These are phyloP conservation scores for Ajuga reptans DNA, from an alignment of 305 asterid species.

Conservation along the genomic window DNA sequence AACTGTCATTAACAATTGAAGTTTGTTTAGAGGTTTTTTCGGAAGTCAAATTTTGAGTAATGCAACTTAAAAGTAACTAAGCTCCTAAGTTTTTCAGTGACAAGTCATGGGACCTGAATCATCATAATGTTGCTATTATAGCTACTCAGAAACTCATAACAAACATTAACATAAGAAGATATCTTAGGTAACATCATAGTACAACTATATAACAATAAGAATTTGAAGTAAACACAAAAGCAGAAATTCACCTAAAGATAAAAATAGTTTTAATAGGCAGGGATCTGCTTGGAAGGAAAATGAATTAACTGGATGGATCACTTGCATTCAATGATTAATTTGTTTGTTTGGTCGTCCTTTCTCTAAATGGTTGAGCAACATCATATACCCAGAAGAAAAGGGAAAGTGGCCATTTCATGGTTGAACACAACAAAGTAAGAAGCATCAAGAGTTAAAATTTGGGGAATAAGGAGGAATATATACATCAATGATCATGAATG, in stretches of 20 bases:
- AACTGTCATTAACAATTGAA: background rate
- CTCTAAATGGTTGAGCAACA: background rate
- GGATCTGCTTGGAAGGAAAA: background rate
- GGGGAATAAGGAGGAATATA: background rate
- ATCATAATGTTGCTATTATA: background rate
- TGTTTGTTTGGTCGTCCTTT: background rate
- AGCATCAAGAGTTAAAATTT: constrained; percentile 17
- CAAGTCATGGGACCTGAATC: background rate
- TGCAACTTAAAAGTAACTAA: background rate
- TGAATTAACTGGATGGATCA: background rate
- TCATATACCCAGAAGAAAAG: background rate
- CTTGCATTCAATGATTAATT: background rate
- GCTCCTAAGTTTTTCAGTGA: constrained; percentile 1
- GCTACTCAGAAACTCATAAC: background rate
- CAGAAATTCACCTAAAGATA: background rate
- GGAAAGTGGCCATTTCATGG: background rate
- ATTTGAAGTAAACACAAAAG: background rate
- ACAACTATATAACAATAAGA: background rate
- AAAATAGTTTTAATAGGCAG: background rate
- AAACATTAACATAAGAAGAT: background rate
- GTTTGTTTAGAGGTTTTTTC: background rate
- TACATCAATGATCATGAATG: constrained; percentile 1
- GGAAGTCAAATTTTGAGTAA: background rate
- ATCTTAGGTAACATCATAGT: background rate
- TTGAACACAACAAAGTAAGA: background rate